Evolutionary conservation across 768 basidiomycete genomes (phyloP).

Genomic region (Punctularia strigosozonata): DNA sequence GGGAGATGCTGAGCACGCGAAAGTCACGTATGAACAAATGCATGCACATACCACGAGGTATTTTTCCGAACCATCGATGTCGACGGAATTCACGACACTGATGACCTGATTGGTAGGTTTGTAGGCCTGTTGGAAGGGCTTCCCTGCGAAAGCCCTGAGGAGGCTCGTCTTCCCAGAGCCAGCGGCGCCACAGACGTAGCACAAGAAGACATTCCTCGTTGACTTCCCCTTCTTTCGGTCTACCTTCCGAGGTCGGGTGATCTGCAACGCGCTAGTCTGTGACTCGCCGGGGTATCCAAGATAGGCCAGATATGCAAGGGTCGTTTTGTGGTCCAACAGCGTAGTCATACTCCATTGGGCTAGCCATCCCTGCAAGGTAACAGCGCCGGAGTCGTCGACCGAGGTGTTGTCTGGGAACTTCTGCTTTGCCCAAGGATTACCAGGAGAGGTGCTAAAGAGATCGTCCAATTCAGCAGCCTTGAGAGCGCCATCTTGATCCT

Average conservation of each 20-base stretch:
- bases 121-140: slow-evolving; percentile 61
- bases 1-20: too few species aligned
- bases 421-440: slow-evolving; percentile 91
- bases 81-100: slow-evolving; percentile 90
- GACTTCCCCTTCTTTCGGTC: slow-evolving; percentile 84
- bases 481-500: slow-evolving; percentile 95
- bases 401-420: slow-evolving; percentile 87
- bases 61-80: slow-evolving; percentile 90
- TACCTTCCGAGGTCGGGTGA: slow-evolving; percentile 74
- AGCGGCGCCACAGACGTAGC: slow-evolving; percentile 90
- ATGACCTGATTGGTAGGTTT: slow-evolving; percentile 86
- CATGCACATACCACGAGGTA: slow-evolving; percentile 76
- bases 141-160: slow-evolving; percentile 75
- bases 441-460: slow-evolving; percentile 88
- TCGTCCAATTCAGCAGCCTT: slow-evolving; percentile 75
- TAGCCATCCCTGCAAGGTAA: slow-evolving; percentile 96
- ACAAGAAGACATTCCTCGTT: slow-evolving; percentile 83
- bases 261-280: slow-evolving; percentile 72
- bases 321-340: slow-evolving; percentile 83
- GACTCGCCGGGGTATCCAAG: slow-evolving; percentile 78
- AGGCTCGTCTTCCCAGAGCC: slow-evolving; percentile 92
- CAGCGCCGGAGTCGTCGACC: slow-evolving; percentile 75
- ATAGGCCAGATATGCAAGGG: slow-evolving; percentile 90
- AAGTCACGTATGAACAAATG: not conserved
- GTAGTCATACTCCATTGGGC: slow-evolving; percentile 99